Base-by-base conservation (phyloP, 139 green algal species). In the Chlamydomonas sp. region DNA sequence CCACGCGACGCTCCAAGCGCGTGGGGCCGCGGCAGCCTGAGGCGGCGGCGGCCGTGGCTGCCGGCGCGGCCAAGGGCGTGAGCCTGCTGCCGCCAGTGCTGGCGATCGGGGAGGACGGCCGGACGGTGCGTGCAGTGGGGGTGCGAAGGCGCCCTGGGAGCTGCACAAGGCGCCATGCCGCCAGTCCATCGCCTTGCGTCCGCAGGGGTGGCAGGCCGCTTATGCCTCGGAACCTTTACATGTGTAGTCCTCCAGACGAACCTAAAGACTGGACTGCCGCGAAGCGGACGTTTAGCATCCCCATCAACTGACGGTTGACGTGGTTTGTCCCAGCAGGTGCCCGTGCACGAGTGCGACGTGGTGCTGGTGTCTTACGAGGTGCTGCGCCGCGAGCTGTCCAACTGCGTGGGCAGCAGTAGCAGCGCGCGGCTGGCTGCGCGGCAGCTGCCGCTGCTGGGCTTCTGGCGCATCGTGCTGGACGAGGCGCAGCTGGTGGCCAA, bases 401-500 rank as follows among this genome's bases (percentile, higher is more conserved):
- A 84, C 10, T 83, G 89, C 60, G 90, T 81, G 79, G 89, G 91
- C 18, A 93, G 93, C 78, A 95, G 93, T 91, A 63, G 90, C 79
- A 82, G 95, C 75, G 49, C 88, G 84, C 90, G 94, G 84, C 91
- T 93, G 18, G 91, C 93, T 83, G 92, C 93, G 0, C 89, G 92
- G 91, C 85, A 93, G 74, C 67, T 95, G 83, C 78, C 88, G 18
- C 90, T 90, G 15, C 91, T 90, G 78, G 94, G 94, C 16, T 95
- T 95, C 77, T 96, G 94, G 94, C 77, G 91, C 84, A 87, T 96
- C 74, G 60, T 91, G 87, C 91, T 95, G 88, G 94, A 96, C 60
- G 94, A 96, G 89, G 94, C 94, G 0, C 94, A 96, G 91, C 85
- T 95, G 77, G 90, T 96, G 64, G 91, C 94, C n/a, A 91, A 92